Percentiles rank a stretch among this genome's conserved stretches.
These are phyloP conservation scores for Begonia peltatifolia DNA, from an alignment of 306 rosid genomes.

Conservation along the genomic window DNA sequence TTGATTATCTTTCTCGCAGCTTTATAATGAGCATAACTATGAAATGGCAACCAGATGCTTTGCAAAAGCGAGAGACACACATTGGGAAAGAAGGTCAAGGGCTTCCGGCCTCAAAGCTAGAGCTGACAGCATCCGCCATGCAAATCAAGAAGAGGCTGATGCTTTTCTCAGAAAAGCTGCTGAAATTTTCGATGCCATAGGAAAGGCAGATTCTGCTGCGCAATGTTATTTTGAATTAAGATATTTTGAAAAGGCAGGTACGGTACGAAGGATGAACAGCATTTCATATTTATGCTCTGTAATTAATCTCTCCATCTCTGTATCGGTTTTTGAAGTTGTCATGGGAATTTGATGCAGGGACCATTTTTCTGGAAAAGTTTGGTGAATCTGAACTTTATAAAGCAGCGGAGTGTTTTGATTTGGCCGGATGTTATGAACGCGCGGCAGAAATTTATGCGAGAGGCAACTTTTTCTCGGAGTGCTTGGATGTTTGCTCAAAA, in stretches of 20 bases:
- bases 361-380: slow-evolving; percentile 38
- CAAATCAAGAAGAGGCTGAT: slow-evolving; percentile 33
- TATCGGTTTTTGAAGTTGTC: too few relatives aligned
- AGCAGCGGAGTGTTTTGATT: slow-evolving; percentile 57
- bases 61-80: slow-evolving; percentile 52
- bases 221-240: slow-evolving; percentile 55
- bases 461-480: slow-evolving; percentile 35
- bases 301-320: too few relatives aligned
- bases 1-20: slow-evolving; percentile 18
- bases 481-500: slow-evolving; percentile 38
- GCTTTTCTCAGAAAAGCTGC: slow-evolving; percentile 64
- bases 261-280: slow-evolving; percentile 37
- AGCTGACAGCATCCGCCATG: slow-evolving; percentile 29
- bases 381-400: slow-evolving; percentile 34
- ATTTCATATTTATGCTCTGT: not conserved
- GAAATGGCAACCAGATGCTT: slow-evolving; percentile 72
- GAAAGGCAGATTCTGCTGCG: slow-evolving; percentile 48
- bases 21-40: slow-evolving; percentile 43
- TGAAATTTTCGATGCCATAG: slow-evolving; percentile 44
- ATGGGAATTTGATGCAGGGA: slow-evolving; percentile 21
- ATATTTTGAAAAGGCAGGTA: slow-evolving; percentile 59
- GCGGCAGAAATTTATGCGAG: slow-evolving; percentile 51
- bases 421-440: slow-evolving; percentile 31
- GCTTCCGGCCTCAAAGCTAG: slow-evolving; percentile 52
- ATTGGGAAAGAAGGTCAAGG: slow-evolving; percentile 63